Evolutionary conservation across 345 rosid species (phyloP), one percentile per base, ranked within the genome.

Genomic region (Aethionema arabicum): DNA sequence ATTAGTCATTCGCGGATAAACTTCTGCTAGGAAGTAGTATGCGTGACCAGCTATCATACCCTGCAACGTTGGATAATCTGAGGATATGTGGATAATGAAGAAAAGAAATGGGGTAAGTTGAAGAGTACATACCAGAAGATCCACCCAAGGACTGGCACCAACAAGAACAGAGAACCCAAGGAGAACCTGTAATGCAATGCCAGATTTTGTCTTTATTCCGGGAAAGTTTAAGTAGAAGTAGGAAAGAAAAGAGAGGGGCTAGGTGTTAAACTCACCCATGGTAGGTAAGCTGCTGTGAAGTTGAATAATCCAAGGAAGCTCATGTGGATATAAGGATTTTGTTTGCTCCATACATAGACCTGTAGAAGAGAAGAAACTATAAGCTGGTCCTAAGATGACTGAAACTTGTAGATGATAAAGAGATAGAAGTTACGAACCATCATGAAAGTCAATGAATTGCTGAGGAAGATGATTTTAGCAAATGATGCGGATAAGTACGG

Each of bases 331-430:
- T 83, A 90, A 53, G 99, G 99, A 70, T 95, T 95, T 69, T 90
- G 99, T 76, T 95, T 95, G 80, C 98, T 90, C 99, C 99, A 95
- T 36, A 95, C 98, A 73, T 95, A 95, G 29, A 95, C 99, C 98
- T 90, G 78, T 47, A 45, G 4, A 29, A 16, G 1, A 15, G 5
- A 47, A 4, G 38, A 68, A 2, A 37, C 4, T 42, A 3, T 70
- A n/a, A 36, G 33, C 39, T 46, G 7, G 3, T 12, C 10, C 45
- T 8, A 13, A 45, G 50, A 43, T 10, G 55, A 29, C 30, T 3
- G 4, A 40, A 15, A 48, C 43, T 6, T 35, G 61, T 15, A 53
- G 7, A 9, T 8, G 49, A 42, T 46, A 43, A 35, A 5, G 59
- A 5, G 32, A 59, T 4, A 44, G 12, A 58, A 59, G 33, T 30